These are phyloP conservation scores for Escovopsis sp. DNA, from an alignment of 2,329 filamentous ascomycete species.

Conservation along the genomic window DNA sequence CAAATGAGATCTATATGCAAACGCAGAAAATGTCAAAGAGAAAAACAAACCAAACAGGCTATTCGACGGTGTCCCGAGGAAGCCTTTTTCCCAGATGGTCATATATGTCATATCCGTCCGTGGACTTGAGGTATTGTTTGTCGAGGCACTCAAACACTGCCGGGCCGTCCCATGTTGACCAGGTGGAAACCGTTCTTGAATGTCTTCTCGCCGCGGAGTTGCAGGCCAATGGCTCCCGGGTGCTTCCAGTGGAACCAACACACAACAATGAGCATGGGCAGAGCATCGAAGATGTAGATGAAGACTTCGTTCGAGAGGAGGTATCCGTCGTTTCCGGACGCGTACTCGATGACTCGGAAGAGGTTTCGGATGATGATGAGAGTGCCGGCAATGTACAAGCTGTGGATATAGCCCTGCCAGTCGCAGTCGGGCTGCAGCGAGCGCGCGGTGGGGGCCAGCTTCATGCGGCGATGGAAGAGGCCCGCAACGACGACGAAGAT, in stretches of 20 bases:
- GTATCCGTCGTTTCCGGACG: slow-evolving; percentile 24
- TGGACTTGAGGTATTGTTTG: no score
- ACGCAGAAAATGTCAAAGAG: no score
- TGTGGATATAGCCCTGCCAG: slow-evolving; percentile 20
- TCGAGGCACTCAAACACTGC: slow-evolving; percentile 40
- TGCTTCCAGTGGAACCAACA: slow-evolving; percentile 9
- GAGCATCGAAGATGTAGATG: slow-evolving; percentile 27
- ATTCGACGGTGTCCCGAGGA: no score
- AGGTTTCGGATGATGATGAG: slow-evolving; percentile 28
- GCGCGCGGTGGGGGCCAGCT: slow-evolving; percentile 1
- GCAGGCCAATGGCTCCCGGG: slow-evolving; percentile 27
- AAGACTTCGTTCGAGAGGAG: slow-evolving; percentile 24
- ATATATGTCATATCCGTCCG: no score
- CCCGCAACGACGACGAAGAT: slow-evolving; percentile 35
- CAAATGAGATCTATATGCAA: no score
- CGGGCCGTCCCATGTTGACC: slow-evolving; percentile 10
- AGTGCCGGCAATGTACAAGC: slow-evolving; percentile 21
- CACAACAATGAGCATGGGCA: slow-evolving; percentile 11
- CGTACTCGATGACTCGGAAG: slow-evolving; percentile 34
- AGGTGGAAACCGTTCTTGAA: no score
- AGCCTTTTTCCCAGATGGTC: no score
- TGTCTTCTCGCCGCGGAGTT: no score
- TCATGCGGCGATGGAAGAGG: slow-evolving; percentile 30
- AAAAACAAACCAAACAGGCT: no score
- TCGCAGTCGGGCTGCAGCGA: slow-evolving; percentile 4